Conservation (phyloP, 2,329 filamentous ascomycete species). For the Esteya vermicola region DNA sequence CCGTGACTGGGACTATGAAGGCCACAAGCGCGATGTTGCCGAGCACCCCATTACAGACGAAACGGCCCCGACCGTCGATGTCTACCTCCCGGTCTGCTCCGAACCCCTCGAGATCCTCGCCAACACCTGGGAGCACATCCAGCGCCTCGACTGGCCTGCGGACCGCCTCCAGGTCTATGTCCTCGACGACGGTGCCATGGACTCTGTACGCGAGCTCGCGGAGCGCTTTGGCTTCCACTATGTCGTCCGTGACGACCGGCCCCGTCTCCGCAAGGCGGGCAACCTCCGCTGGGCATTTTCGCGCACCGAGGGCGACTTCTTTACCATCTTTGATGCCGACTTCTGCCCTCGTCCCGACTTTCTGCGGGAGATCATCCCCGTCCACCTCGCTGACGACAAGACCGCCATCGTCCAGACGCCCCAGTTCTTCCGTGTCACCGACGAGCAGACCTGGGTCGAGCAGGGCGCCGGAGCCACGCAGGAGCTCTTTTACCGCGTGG, state of each 20-base stretch:
- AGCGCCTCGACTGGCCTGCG: slow-evolving; percentile 1
- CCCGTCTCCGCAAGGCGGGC: slow-evolving; percentile 3
- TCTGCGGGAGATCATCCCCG: neutral
- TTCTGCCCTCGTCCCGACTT: slow-evolving; percentile 4
- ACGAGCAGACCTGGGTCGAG: slow-evolving; percentile 5
- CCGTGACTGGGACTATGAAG: slow-evolving; percentile 3
- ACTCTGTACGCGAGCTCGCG: neutral
- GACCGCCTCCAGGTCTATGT: slow-evolving; percentile 1
- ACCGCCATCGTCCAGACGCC: slow-evolving; percentile 5
- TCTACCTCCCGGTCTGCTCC: slow-evolving; percentile 3
- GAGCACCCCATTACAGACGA: neutral
- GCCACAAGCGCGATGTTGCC: neutral
- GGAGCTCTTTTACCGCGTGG: slow-evolving; percentile 5
- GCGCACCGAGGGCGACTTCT: slow-evolving; percentile 1
- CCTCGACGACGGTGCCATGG: slow-evolving; percentile 2
- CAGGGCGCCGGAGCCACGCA: slow-evolving; percentile 5
- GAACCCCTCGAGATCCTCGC: slow-evolving; percentile 1
- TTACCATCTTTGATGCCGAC: slow-evolving; percentile 4
- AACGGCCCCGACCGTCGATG: slow-evolving; percentile 1
- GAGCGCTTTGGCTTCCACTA: slow-evolving; percentile 1
- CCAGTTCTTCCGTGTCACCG: slow-evolving; percentile 3
- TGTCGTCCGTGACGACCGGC: slow-evolving; percentile 3
- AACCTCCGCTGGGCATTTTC: slow-evolving; percentile 5
- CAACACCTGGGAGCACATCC: slow-evolving; percentile 3
- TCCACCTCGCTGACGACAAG: slow-evolving; percentile 1